Evolutionary conservation across 441 rosid species (phyloP).

Genomic region (Hura crepitans): DNA sequence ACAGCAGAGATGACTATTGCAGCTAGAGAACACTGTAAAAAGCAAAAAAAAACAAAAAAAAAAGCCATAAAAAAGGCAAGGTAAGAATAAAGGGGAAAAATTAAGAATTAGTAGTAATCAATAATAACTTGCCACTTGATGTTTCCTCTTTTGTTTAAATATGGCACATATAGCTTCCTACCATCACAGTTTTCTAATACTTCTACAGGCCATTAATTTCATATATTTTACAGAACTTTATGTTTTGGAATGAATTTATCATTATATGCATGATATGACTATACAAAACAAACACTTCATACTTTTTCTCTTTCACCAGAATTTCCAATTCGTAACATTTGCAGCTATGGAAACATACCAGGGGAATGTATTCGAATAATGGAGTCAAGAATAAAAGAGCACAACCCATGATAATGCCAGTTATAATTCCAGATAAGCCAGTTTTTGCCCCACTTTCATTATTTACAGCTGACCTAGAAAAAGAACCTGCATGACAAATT

Average conservation of each 20-base stretch:
- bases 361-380: conserved; percentile 78
- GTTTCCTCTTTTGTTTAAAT: no score
- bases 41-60: background rate
- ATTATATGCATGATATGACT: background rate
- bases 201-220: background rate
- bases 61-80: background rate
- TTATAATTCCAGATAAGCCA: conserved; percentile 75
- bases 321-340: conserved; percentile 12
- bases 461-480: conserved; percentile 97
- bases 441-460: conserved; percentile 94
- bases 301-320: background rate
- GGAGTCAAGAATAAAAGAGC: conserved; percentile 86
- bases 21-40: conserved; percentile 88
- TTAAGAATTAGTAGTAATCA: background rate
- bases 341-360: conserved; percentile 45
- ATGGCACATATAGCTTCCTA: no score
- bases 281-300: background rate
- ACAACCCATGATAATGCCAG: conserved; percentile 82
- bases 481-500: conserved; percentile 59
- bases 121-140: no score
- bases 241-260: background rate
- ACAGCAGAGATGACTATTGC: conserved; percentile 92
- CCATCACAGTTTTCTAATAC: background rate
- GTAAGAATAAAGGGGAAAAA: background rate
- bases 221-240: conserved; percentile 2